phyloP scores from a whole-genome alignment of 441 rosid genomes.

The Monsonia emarginata region DNA sequence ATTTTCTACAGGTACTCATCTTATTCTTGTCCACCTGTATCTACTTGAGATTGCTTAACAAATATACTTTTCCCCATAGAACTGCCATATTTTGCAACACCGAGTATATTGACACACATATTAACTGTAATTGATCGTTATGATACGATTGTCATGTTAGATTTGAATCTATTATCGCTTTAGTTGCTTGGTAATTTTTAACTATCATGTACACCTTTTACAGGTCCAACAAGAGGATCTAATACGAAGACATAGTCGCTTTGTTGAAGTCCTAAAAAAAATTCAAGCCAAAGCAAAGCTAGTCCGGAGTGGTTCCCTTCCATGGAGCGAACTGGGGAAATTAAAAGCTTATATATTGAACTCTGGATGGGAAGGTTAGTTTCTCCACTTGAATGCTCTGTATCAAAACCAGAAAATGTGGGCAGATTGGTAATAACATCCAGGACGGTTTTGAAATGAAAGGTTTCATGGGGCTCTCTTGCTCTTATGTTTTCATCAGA shows the following conservation, averaged over 20 bases:
- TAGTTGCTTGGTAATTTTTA: not conserved
- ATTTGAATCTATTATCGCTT: not conserved
- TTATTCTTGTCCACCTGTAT: not conserved
- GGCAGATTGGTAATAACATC: not conserved
- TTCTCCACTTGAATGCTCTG: conserved; percentile 4
- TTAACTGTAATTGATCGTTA: not conserved
- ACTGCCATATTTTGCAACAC: not conserved
- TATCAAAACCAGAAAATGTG: not conserved
- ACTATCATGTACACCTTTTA: conserved; percentile 14
- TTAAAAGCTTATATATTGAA: conserved; percentile 54
- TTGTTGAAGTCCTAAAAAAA: conserved; percentile 38
- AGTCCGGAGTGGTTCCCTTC: conserved; percentile 46
- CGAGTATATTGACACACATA: not conserved
- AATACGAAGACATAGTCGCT: conserved; percentile 23
- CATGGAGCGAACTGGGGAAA: conserved; percentile 52
- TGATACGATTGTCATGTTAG: not conserved
- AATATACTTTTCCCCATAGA: not conserved
- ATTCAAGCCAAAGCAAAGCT: conserved; percentile 66
- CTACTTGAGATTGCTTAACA: not conserved
- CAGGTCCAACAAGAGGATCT: conserved; percentile 47
- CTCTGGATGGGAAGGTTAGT: conserved; percentile 51
- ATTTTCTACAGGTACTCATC: conserved; percentile 56
- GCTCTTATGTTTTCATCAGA: not conserved
- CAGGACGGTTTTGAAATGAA: not conserved
- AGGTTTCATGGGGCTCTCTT: not conserved